phyloP scores from a whole-genome alignment of 148 eudicot genomes.

The Heliosperma pusillum region DNA sequence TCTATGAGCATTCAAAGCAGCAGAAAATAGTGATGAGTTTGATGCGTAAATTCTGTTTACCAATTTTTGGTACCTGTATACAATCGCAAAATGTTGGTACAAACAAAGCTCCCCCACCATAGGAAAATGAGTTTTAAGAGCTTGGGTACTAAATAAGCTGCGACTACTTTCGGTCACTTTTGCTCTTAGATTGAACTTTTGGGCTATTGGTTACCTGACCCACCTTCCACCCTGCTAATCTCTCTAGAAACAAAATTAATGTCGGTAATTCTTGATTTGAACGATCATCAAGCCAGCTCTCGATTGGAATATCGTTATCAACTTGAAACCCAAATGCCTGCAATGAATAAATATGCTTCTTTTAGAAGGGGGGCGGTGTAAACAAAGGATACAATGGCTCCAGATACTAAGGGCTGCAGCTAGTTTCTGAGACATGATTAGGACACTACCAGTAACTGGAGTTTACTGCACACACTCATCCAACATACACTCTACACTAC shows the following conservation, averaged over 20 bases:
- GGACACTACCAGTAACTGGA: neutral
- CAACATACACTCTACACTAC: neutral
- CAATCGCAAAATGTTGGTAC: too few relatives aligned
- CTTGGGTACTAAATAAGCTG: too few relatives aligned
- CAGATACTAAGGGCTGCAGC: too few relatives aligned
- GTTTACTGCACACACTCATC: neutral
- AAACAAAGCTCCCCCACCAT: too few relatives aligned
- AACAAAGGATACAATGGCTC: too few relatives aligned
- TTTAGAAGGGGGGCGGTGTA: neutral
- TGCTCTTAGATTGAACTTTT: slow-evolving; percentile 69
- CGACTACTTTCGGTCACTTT: slow-evolving; percentile 64
- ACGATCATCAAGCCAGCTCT: slow-evolving; percentile 96
- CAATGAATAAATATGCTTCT: neutral
- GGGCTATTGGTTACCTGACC: slow-evolving; percentile 77
- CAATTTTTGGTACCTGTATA: too few relatives aligned
- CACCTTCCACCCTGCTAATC: slow-evolving; percentile 84
- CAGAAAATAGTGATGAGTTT: too few relatives aligned
- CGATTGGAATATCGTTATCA: slow-evolving; percentile 92
- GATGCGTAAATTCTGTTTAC: too few relatives aligned
- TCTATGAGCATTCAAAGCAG: too few relatives aligned
- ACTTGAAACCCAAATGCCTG: slow-evolving; percentile 97
- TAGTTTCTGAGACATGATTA: too few relatives aligned
- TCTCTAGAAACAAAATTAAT: slow-evolving; percentile 88
- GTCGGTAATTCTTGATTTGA: slow-evolving; percentile 63
- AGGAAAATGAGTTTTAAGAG: too few relatives aligned